Base-by-base conservation (phyloP, 805 yeast genomes). In the Starmera quercuum region DNA sequence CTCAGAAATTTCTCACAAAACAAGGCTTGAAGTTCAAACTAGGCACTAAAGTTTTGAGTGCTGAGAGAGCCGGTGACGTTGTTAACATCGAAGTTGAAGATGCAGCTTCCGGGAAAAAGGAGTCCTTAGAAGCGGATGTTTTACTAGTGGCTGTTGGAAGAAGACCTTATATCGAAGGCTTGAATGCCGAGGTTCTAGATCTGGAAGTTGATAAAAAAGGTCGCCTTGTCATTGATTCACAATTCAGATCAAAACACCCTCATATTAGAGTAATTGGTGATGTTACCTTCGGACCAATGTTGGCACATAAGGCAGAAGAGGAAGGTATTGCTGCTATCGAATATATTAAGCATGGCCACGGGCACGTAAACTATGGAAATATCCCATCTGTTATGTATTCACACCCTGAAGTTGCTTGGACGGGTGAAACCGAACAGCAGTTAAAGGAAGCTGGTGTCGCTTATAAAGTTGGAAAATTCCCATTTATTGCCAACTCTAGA, bases 371-470 rank as follows among this genome's bases (percentile, higher is more conserved):
- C 78, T 92, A 92, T 67, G 95, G 80, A 51, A 94, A 84, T 69
- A 92, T 92, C 51, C 99, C 99, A 46, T 78, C 96, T 23, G 98
- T 92, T 47, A 92, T 92, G 98, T 92, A 92, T 74, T 81, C 97
- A 32, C 96, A 87, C 67, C 99, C 99, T 45, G 99, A 92, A 71
- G 96, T 92, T 49, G 97, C 97, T 34, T 92, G 98, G 98, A 95
- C 84, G 49, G 99, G 99, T 51, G 84, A 84, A 66, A 83, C 78
- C 56, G 99, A 92, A 69, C 80, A 88, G 69, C 88, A 88, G 66
- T 75, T 88, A 60, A 88, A 90, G 73, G 88, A 74, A 50, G 86
- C 86, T 51, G 96, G 96, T 50, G 77, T 87, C 62, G 73, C 80
- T 51, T 92, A 83, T 76, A 88, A 82, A 64, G 75, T 83, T 41